Evolutionary conservation across 768 basidiomycete genomes (phyloP).

Genomic region (Pisolithus microcarpus): DNA sequence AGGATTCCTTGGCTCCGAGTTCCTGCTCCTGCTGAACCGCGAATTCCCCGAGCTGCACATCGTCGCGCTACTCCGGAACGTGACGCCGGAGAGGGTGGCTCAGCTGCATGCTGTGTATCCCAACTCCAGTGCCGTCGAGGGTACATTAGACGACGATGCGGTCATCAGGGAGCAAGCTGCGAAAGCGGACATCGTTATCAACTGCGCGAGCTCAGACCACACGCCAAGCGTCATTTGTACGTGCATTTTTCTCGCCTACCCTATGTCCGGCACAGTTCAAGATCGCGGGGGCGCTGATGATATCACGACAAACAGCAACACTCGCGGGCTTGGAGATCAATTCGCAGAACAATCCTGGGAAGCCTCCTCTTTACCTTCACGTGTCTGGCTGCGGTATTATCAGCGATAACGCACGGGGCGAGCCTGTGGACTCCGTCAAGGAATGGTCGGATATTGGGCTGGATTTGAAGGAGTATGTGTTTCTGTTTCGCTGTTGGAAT

Average conservation of each 20-base stretch:
- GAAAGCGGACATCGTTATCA: constrained; percentile 35
- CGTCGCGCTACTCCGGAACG: constrained; percentile 31
- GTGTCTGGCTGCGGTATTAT: constrained; percentile 36
- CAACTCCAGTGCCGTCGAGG: constrained; percentile 31
- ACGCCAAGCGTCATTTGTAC: constrained; percentile 27
- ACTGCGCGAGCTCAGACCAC: constrained; percentile 36
- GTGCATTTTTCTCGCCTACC: neutral
- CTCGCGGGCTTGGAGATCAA: constrained; percentile 33
- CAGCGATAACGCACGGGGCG: constrained; percentile 36
- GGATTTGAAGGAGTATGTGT: constrained; percentile 22
- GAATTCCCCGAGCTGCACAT: constrained; percentile 29
- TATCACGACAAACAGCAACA: constrained; percentile 22
- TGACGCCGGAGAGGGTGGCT: constrained; percentile 24
- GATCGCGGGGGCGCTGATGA: neutral
- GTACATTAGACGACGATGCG: constrained; percentile 30
- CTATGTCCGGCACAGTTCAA: no score
- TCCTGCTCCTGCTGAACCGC: constrained; percentile 28
- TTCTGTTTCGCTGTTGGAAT: neutral
- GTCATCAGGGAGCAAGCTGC: constrained; percentile 30
- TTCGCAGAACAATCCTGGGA: constrained; percentile 28
- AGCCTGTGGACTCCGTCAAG: constrained; percentile 26
- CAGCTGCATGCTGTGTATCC: constrained; percentile 27
- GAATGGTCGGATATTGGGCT: constrained; percentile 35
- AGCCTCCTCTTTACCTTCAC: constrained; percentile 38
- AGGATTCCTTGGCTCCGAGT: constrained; percentile 37